phyloP scores from a whole-genome alignment of 2,329 filamentous ascomycete species.

The Nothophoma quercina region DNA sequence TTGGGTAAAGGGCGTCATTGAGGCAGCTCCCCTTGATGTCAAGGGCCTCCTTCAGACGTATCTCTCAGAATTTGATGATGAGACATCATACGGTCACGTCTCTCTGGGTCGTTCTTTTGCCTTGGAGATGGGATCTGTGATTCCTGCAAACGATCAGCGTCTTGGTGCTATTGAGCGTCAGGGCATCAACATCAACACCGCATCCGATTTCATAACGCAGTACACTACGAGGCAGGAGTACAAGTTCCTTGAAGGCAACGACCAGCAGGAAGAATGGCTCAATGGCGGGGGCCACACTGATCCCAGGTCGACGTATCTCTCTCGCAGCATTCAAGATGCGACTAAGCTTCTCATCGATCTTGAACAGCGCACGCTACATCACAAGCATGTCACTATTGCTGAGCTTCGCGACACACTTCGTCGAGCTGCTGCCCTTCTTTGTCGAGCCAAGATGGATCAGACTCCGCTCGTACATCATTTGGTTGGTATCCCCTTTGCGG shows the following conservation, averaged over 20 bases:
- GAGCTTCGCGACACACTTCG: conserved; percentile 84
- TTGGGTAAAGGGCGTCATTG: conserved; percentile 84
- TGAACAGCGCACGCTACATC: conserved; percentile 72
- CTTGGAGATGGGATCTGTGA: conserved; percentile 85
- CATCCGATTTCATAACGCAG: conserved; percentile 94
- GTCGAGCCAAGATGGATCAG: conserved; percentile 76
- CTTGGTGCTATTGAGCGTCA: conserved; percentile 80
- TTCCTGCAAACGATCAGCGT: conserved; percentile 86
- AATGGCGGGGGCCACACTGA: conserved; percentile 54
- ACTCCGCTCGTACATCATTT: conserved; percentile 84
- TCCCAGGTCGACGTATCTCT: conserved; percentile 31
- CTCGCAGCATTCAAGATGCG: conserved; percentile 59
- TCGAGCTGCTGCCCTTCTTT: conserved; percentile 85
- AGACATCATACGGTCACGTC: conserved; percentile 88
- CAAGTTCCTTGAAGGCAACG: conserved; percentile 80
- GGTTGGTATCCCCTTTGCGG: conserved; percentile 88
- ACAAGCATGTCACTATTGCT: conserved; percentile 72
- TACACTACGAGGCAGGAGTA: conserved; percentile 98
- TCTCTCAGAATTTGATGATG: conserved; percentile 91
- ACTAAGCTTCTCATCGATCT: conserved; percentile 73
- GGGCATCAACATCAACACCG: conserved; percentile 81
- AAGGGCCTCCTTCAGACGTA: conserved; percentile 97
- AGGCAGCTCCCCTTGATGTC: conserved; percentile 87
- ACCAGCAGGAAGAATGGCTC: conserved; percentile 69
- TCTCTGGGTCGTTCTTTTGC: conserved; percentile 94